Evolutionary conservation across 2,329 filamentous ascomycete genomes (phyloP), one percentile per base, ranked within the genome.

Genomic region (Anisogramma anomala): DNA sequence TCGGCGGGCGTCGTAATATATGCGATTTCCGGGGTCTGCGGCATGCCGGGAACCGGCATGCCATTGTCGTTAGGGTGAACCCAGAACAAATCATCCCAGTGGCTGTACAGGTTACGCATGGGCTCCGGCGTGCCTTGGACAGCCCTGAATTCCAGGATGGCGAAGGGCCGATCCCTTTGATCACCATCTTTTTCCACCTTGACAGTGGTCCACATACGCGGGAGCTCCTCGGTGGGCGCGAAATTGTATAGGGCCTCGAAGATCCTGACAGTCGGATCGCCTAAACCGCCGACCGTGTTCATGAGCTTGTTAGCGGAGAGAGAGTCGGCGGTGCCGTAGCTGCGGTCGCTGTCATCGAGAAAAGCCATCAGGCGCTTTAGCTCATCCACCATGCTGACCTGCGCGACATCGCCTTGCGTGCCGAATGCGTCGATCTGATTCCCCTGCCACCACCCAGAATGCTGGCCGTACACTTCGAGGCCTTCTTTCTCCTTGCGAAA

Each of bases 121-220:
- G 89, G 74, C 59, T 93, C 91, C 3, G 86, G 84, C 46, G 84
- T 79, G 62, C 80, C 4, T 80, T 74, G n/a, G 93, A n/a, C n/a
- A n/a, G n/a, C 28, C 14, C 38, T 46, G 4, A 49, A 43, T 7
- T 52, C 49, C n/a, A 54, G 41, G 7, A 54, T 41, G 1, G 39
- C 52, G 18, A 50, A 53, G 17, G 43, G 37, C 6, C 45, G 41
- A 4, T 25, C 28, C 3, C 30, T 18, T 14, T 33, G 14, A 7
- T 36, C 45, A 19, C 43, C 37, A 6, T 22, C 30, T 14, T 41
- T 30, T 4, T 48, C 36, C 9, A 49, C 25, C 19, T 32, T 35
- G 11, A 45, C 33, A 7, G 34, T 40, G 22, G 39, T 48, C 46
- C 46, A 48, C 34, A 44, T 35, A 1, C 41, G 36, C 7, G 32